Evolutionary conservation across 163 green algal species (phyloP), one percentile per base, ranked within the genome.

Genomic region (Chloromonas sp.): DNA sequence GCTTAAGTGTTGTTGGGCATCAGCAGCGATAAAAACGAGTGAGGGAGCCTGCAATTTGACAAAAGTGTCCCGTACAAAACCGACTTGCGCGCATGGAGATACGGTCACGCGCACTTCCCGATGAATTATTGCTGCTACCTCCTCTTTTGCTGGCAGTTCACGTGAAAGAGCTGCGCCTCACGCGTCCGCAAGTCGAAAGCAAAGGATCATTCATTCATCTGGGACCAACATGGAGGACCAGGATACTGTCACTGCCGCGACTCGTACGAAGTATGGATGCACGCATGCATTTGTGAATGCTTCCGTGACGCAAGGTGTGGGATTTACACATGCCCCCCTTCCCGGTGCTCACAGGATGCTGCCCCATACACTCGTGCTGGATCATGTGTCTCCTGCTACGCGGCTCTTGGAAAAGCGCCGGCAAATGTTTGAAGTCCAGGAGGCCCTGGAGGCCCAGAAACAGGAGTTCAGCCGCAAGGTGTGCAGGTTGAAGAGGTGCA

Each of bases 371-470:
- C 86, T 98, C 8, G 89, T 96, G 11, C 70, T 98, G 62, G 93
- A 96, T 78, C 92, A 98, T 92, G 95, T 98, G 1, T 96, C 94
- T 3, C 96, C 96, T 59, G 94, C 95, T 0, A 98, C 96, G 0
- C 88, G 95, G 0, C 87, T 98, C 70, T 88, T 98, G 76, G 94
- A 98, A 87, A 98, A 98, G 89, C 87, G 95, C n/a, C 86, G 95
- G 81, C 94, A 98, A 90, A 98, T 98, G 94, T 98, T 98, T 86
- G 95, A 98, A 88, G 94, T 98, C 62, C 94, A 98, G 84, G 96
- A 98, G 87, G 92, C 93, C 0, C 90, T 98, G 5, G 95, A 98
- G 82, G 84, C 92, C 0, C 94, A 97, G 61, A 98, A 98, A 87
- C 84, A 91, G 77, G 94, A 97, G 61, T 98, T 97, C 89, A 93